These are phyloP conservation scores for Solanum chacoense DNA, from an alignment of 305 asterid genomes.

Conservation along the genomic window DNA sequence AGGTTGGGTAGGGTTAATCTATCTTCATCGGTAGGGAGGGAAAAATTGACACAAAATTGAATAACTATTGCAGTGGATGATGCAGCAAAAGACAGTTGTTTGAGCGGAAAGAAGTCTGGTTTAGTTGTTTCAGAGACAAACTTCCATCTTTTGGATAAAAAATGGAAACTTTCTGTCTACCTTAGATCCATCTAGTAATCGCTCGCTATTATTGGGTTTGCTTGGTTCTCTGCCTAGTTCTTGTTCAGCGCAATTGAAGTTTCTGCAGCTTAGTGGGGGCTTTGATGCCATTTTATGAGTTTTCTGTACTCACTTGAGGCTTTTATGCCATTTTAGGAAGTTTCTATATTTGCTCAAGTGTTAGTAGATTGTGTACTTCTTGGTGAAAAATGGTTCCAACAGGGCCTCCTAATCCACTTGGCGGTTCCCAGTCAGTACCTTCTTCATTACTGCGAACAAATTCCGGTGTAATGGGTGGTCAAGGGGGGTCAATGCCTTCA, in stretches of 20 bases:
- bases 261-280: neutral
- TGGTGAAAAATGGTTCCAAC: conserved; percentile 43
- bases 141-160: neutral
- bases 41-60: neutral
- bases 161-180: neutral
- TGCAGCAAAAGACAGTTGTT: neutral
- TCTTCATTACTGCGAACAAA: conserved; percentile 43
- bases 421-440: conserved; percentile 41
- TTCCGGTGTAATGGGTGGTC: conserved; percentile 55
- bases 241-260: neutral
- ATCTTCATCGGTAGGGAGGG: neutral
- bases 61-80: neutral
- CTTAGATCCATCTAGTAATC: neutral
- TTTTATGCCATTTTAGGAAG: neutral
- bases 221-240: neutral
- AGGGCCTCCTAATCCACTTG: conserved; percentile 52
- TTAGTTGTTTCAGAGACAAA: neutral
- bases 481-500: conserved; percentile 58
- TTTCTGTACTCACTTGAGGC: neutral
- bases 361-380: conserved; percentile 1
- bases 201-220: neutral
- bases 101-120: neutral
- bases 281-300: neutral
- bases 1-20: neutral
- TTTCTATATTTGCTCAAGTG: neutral